Percentiles rank a stretch among this genome's conserved stretches.
phyloP scores from a whole-genome alignment of 176 grass and related monocot species.

The Oryza glumipatula region DNA sequence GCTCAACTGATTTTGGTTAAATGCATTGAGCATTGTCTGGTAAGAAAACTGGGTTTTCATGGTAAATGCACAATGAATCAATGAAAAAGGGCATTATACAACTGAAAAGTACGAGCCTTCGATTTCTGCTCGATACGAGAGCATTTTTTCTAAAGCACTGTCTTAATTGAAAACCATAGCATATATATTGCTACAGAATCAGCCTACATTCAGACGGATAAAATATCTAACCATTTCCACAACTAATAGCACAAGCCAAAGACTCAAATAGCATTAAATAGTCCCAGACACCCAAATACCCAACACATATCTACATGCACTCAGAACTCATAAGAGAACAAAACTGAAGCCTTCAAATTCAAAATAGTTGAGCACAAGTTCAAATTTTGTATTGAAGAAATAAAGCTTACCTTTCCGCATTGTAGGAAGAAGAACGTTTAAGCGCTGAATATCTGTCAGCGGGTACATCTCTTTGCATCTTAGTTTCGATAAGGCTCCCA shows the following conservation, averaged over 20 bases:
- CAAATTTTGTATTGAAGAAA: background rate
- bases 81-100: background rate
- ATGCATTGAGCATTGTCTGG: background rate
- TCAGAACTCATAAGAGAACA: background rate
- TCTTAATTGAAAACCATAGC: conserved; percentile 8
- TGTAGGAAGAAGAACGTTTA: conserved; percentile 90
- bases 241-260: background rate
- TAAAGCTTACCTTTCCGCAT: conserved; percentile 73
- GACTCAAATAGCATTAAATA: background rate
- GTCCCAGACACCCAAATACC: background rate
- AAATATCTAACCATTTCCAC: background rate
- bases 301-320: background rate
- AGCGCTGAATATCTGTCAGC: conserved; percentile 59
- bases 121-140: background rate
- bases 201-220: background rate
- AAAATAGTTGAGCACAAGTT: background rate
- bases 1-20: background rate
- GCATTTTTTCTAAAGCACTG: background rate
- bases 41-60: background rate
- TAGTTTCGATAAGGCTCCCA: conserved; percentile 84
- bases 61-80: background rate
- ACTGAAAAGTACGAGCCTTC: background rate
- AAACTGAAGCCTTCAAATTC: background rate
- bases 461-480: conserved; percentile 59
- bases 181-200: background rate